These are phyloP conservation scores for Halophytophthora batemanensis DNA, from an alignment of 352 stramenopile genomes.

Conservation along the genomic window DNA sequence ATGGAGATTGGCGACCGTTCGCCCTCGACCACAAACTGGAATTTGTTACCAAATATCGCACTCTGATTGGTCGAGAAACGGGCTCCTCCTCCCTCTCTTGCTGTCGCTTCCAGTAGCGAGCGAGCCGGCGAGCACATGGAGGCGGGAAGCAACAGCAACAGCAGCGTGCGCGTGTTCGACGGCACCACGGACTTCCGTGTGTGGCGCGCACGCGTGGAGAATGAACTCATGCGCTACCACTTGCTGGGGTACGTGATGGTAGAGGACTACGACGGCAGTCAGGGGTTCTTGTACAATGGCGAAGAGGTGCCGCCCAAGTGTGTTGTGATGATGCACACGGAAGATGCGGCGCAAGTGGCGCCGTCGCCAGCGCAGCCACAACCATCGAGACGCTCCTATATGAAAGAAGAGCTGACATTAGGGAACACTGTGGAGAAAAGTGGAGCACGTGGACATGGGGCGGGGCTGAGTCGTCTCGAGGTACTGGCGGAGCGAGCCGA, in stretches of 20 bases:
- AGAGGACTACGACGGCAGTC: slow-evolving; percentile 41
- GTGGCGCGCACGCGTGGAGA: slow-evolving; percentile 44
- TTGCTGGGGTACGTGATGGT: slow-evolving; percentile 46
- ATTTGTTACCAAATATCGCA: too few relatives aligned
- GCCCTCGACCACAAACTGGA: too few relatives aligned
- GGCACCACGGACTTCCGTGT: slow-evolving; percentile 42
- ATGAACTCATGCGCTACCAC: slow-evolving; percentile 51
- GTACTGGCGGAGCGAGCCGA: slow-evolving; percentile 39
- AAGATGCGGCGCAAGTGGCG: slow-evolving; percentile 3
- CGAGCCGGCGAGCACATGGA: slow-evolving; percentile 21
- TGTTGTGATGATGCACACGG: slow-evolving; percentile 15
- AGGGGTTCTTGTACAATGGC: slow-evolving; percentile 39
- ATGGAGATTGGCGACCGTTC: too few relatives aligned
- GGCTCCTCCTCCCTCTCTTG: too few relatives aligned
- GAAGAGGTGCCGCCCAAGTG: slow-evolving; percentile 38
- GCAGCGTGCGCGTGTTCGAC: slow-evolving; percentile 33
- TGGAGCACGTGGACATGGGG: neutral
- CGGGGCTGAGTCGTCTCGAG: slow-evolving; percentile 33
- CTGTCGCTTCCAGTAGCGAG: too few relatives aligned
- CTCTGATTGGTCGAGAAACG: too few relatives aligned
- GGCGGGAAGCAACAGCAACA: slow-evolving; percentile 8
- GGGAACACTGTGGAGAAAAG: slow-evolving; percentile 4
- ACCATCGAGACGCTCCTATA: slow-evolving; percentile 3
- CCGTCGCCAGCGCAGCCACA: neutral
- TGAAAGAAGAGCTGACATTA: slow-evolving; percentile 23